These are phyloP conservation scores for Crithidia acanthocephali DNA, from an alignment of 208 protist species.

Conservation along the genomic window DNA sequence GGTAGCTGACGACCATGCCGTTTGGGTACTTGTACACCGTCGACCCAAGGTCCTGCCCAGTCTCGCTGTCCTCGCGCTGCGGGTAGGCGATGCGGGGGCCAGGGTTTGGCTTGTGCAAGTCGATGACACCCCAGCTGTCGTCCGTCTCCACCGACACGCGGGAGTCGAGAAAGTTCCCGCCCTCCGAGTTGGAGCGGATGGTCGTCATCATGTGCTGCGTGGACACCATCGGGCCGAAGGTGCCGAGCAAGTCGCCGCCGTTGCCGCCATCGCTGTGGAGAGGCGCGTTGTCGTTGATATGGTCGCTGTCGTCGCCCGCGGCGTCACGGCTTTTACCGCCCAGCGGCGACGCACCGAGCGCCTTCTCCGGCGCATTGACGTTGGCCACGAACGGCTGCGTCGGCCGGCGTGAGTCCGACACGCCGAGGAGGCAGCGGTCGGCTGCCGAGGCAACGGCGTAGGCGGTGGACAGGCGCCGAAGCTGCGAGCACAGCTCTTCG, in stretches of 20 bases:
- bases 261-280: background rate
- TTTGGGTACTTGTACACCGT: conserved; percentile 38
- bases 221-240: conserved; percentile 39
- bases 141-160: background rate
- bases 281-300: background rate
- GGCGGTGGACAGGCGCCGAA: conserved; percentile 27
- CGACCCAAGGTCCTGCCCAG: conserved; percentile 3
- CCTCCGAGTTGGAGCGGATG: conserved; percentile 1
- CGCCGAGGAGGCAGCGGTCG: conserved; percentile 29
- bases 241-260: conserved; percentile 8
- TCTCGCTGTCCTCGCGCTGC: conserved; percentile 10
- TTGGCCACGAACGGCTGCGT: background rate
- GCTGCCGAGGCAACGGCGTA: conserved; percentile 30
- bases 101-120: conserved; percentile 27
- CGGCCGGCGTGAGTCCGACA: background rate
- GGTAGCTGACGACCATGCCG: conserved; percentile 33
- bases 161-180: conserved; percentile 4
- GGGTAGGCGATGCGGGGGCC: conserved; percentile 24
- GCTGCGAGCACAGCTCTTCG: conserved; percentile 47
- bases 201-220: conserved; percentile 10
- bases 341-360: background rate
- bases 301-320: background rate
- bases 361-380: background rate
- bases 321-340: no score
- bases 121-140: conserved; percentile 19